Base-by-base conservation (phyloP, 108 stramenopile species). In the Thalassiosira profunda region DNA sequence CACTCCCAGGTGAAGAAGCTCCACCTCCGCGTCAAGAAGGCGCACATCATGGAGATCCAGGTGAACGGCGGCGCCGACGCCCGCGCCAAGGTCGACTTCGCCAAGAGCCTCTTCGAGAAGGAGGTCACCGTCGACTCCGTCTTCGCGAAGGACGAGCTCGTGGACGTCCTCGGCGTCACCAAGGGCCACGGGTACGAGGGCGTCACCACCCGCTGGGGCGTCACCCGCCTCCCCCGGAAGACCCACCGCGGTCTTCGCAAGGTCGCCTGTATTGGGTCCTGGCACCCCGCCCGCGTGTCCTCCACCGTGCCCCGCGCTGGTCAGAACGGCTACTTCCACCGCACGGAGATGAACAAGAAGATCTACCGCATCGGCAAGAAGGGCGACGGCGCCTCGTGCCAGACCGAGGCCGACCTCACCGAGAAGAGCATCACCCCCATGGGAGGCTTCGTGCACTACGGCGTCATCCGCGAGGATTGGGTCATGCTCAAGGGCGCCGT, bases 261-360 rank as follows among this genome's bases (percentile, higher is more conserved):
- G 97, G 98, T 99, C 37, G 99, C 99, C 69, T 99, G 99, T 92
- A 99, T 99, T 80, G 99, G 99, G 70, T 97, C 99, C 23, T 99
- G 99, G 99, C 99, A 99, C 86, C 99, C 99, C 81, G 83, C 98
- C 66, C 98, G 98, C 88, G 98, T 99, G 10, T 85, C 87, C 61
- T 87, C 86, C 63, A 97, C 96, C 41, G 98, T 98, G 38, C 92
- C 99, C 26, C 98, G 99, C 79, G 97, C 98, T 55, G 99, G 99
- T 96, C 99, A 99, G 79, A 93, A 97, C 79, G 99, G 99, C 34
- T 98, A 98, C 92, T 97, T 97, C 87, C 99, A 99, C 89, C 97
- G 99, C 79, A 98, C 98, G 36, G 99, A 99, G 86, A 79, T 98
- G 74, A 99, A 99, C 98, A 99, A 99, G 86, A 98, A 98, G 97